phyloP scores from a whole-genome alignment of 2,329 filamentous ascomycete genomes.

The Penicillium sp. region DNA sequence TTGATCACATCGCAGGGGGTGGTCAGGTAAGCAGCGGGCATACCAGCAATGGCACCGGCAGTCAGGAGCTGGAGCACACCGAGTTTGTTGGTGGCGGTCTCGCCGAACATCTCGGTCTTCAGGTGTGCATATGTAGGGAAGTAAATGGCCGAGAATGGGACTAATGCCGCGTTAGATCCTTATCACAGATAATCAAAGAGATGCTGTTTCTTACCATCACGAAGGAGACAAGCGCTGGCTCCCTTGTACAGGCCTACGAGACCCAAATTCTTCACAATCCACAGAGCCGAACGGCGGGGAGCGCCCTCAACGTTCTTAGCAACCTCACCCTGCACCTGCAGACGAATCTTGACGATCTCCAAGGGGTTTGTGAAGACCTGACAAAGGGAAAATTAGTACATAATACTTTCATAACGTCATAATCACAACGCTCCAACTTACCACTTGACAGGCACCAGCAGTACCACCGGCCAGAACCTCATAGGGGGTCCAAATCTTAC shows the following conservation, averaged over 20 bases:
- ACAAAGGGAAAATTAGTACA: constrained; percentile 3
- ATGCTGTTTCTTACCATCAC: constrained; percentile 58
- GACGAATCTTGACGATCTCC: constrained; percentile 98
- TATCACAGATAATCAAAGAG: constrained; percentile 7
- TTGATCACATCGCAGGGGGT: constrained; percentile 99
- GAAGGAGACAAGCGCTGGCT: constrained; percentile 87
- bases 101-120: constrained; percentile 92
- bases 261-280: constrained; percentile 95
- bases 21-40: constrained; percentile 90
- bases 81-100: constrained; percentile 81
- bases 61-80: constrained; percentile 88
- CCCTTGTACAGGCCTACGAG: constrained; percentile 96
- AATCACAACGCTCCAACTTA: constrained; percentile 53
- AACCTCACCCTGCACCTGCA: constrained; percentile 95
- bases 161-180: constrained; percentile 36
- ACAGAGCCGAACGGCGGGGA: constrained; percentile 89
- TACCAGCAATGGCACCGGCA: constrained; percentile 89
- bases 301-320: constrained; percentile 80
- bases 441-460: constrained; percentile 93
- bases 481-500: constrained; percentile 66
- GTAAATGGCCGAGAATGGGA: constrained; percentile 98
- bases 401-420: not conserved
- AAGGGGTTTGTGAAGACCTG: constrained; percentile 96
- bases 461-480: constrained; percentile 87
- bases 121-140: constrained; percentile 96